Percentiles rank a stretch among this genome's conserved stretches.
Conservation (phyloP, 371 early-diverging fungal genomes). For the Mucor lusitanicus region DNA sequence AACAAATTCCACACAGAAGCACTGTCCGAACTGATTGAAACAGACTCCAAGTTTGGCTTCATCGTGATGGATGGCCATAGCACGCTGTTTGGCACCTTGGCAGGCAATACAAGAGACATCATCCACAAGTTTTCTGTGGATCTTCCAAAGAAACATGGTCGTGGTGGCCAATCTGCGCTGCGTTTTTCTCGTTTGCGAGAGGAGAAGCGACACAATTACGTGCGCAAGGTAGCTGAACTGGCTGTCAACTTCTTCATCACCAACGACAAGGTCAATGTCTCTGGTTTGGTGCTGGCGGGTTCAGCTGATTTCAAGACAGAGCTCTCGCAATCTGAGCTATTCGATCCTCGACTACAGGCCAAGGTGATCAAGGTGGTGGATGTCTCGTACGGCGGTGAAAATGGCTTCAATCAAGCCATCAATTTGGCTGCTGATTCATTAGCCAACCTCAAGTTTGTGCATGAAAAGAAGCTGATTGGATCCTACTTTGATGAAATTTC, state of each 20-base stretch:
- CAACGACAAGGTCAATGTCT: constrained; percentile 73
- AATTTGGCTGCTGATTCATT: constrained; percentile 93
- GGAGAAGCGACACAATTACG: constrained; percentile 99
- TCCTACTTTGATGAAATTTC: constrained; percentile 98
- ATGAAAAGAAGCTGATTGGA: constrained; percentile 98
- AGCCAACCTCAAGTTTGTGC: constrained; percentile 96
- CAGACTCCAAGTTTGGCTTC: constrained; percentile 98
- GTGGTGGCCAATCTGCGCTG: constrained; percentile 99
- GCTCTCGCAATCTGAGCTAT: constrained; percentile 90
- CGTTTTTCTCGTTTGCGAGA: constrained; percentile 99
- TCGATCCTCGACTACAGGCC: constrained; percentile 89
- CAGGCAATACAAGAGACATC: constrained; percentile 97
- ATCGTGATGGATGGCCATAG: constrained; percentile 99
- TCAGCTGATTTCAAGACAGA: constrained; percentile 99
- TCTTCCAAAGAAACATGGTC: constrained; percentile 99
- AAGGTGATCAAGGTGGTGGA: constrained; percentile 96
- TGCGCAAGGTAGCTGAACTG: constrained; percentile 98
- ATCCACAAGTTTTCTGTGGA: constrained; percentile 96
- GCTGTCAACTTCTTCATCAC: constrained; percentile 73
- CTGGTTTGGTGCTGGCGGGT: constrained; percentile 97
- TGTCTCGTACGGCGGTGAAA: constrained; percentile 99
- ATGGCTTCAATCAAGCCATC: constrained; percentile 99
- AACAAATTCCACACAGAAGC: constrained; percentile 99
- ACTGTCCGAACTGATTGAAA: constrained; percentile 89
- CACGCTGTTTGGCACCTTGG: constrained; percentile 95